A percentile compares a stretch with the other conserved stretches of the same genome.
Evolutionary conservation across 2,329 filamentous ascomycete genomes (phyloP).

Genomic region (Acarospora socialis): DNA sequence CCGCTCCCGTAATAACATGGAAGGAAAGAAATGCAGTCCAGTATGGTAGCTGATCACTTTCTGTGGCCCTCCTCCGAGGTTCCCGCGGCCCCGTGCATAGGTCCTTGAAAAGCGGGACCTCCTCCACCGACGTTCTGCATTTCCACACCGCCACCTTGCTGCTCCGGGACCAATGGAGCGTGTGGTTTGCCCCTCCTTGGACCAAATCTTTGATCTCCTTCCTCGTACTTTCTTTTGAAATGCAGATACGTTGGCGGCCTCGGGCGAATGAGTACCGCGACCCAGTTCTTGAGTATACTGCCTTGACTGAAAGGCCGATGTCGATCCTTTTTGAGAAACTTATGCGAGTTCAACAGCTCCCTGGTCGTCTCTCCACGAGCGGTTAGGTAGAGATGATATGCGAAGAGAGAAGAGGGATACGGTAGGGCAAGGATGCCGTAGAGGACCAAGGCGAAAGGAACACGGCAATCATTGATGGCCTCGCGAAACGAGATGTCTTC

Average conservation of each 20-base stretch:
- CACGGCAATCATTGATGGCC: conserved; percentile 56
- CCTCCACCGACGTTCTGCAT: conserved; percentile 50
- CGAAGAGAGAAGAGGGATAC: conserved; percentile 72
- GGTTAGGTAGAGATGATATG: conserved; percentile 86
- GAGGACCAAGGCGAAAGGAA: conserved; percentile 78
- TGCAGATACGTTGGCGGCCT: conserved; percentile 76
- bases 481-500: conserved; percentile 52
- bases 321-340: conserved; percentile 82
- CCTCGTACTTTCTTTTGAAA: conserved; percentile 63
- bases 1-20: no score
- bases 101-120: no score
- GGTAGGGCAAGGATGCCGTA: conserved; percentile 60
- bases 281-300: conserved; percentile 60
- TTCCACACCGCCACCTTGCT: conserved; percentile 48
- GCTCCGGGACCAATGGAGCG: conserved; percentile 29
- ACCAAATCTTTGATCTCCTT: conserved; percentile 76
- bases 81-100: no score
- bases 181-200: conserved; percentile 39
- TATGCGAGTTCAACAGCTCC: conserved; percentile 91
- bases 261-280: conserved; percentile 67
- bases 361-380: conserved; percentile 85
- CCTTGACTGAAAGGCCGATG: conserved; percentile 82
- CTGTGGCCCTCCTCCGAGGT: not conserved
- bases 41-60: conserved; percentile 5
- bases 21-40: not conserved